A percentile compares a stretch with the other conserved stretches of the same genome.
These are phyloP conservation scores for Nakaseomyces kungkrabaensis DNA, from an alignment of 1,139 yeast species.

Conservation along the genomic window DNA sequence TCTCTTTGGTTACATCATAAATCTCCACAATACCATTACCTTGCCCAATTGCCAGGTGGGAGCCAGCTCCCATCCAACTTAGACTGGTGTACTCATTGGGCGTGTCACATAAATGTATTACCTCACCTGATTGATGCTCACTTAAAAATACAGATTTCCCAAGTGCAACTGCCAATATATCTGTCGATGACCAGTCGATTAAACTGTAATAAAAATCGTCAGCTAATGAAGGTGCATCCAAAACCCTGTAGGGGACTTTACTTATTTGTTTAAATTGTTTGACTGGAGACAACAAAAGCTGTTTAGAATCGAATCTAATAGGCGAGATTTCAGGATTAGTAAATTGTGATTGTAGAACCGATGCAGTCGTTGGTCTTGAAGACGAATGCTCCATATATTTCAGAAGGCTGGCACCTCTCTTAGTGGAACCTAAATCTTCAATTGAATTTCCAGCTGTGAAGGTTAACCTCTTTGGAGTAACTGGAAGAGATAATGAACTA, in stretches of 20 bases:
- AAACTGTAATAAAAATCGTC: slow-evolving; percentile 89
- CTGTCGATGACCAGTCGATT: slow-evolving; percentile 93
- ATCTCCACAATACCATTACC: slow-evolving; percentile 80
- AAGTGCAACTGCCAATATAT: slow-evolving; percentile 80
- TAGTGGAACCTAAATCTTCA: neutral
- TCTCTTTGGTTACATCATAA: slow-evolving; percentile 85
- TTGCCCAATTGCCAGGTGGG: slow-evolving; percentile 91
- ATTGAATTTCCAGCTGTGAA: slow-evolving; percentile 1
- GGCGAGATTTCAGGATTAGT: slow-evolving; percentile 55
- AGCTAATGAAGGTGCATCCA: slow-evolving; percentile 92
- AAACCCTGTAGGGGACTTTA: slow-evolving; percentile 82
- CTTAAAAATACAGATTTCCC: slow-evolving; percentile 84
- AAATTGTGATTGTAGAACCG: slow-evolving; percentile 62
- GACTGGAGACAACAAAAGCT: slow-evolving; percentile 68
- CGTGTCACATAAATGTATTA: slow-evolving; percentile 56
- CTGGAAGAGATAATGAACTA: slow-evolving; percentile 27
- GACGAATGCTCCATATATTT: slow-evolving; percentile 64
- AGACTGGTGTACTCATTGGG: slow-evolving; percentile 45
- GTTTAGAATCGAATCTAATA: slow-evolving; percentile 80
- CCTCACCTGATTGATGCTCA: slow-evolving; percentile 83
- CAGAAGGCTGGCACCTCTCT: slow-evolving; percentile 43
- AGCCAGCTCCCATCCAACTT: slow-evolving; percentile 91
- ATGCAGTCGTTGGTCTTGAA: slow-evolving; percentile 44
- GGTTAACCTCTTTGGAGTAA: slow-evolving; percentile 29
- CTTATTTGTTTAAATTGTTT: slow-evolving; percentile 69